Percentiles rank a stretch among this genome's conserved stretches.
phyloP scores from a whole-genome alignment of 768 basidiomycete genomes.

The Strobilomyces dryophilus region DNA sequence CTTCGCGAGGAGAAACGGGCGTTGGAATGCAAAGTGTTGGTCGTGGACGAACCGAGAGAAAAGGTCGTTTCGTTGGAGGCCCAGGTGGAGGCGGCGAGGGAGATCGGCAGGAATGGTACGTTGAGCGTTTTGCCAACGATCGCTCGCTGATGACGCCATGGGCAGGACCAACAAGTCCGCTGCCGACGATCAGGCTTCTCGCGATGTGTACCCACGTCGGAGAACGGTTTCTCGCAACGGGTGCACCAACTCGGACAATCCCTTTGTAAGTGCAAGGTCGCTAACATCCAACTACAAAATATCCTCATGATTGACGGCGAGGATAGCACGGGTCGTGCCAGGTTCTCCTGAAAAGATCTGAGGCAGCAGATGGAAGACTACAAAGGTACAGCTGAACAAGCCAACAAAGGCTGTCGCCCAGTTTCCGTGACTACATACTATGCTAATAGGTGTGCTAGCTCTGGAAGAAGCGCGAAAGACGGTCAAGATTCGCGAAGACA shows the following conservation, averaged over 20 bases:
- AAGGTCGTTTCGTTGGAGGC: conserved; percentile 56
- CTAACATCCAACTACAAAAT: too few relatives aligned
- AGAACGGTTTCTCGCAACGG: too few relatives aligned
- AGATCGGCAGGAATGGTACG: conserved; percentile 58
- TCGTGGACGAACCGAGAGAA: conserved; percentile 52
- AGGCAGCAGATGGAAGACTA: too few relatives aligned
- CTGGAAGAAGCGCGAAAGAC: conserved; percentile 38
- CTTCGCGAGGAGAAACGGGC: conserved; percentile 70
- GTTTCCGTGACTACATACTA: neutral
- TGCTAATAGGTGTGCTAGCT: conserved; percentile 31
- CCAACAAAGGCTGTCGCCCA: conserved; percentile 37
- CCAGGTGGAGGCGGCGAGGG: conserved; percentile 56
- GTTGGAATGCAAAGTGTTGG: conserved; percentile 49
- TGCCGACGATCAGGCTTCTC: too few relatives aligned
- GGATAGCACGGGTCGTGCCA: too few relatives aligned
- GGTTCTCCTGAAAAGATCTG: too few relatives aligned
- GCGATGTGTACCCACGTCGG: too few relatives aligned
- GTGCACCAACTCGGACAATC: too few relatives aligned
- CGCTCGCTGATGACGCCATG: neutral
- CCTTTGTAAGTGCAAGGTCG: too few relatives aligned
- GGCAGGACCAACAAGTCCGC: conserved; percentile 39
- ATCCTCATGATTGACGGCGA: too few relatives aligned
- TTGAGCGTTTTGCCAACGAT: conserved; percentile 1
- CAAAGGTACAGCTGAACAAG: conserved; percentile 21
- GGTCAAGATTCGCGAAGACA: conserved; percentile 38